These are phyloP conservation scores for Neurospora sp. DNA, from an alignment of 2,329 filamentous ascomycete genomes.

Conservation along the genomic window DNA sequence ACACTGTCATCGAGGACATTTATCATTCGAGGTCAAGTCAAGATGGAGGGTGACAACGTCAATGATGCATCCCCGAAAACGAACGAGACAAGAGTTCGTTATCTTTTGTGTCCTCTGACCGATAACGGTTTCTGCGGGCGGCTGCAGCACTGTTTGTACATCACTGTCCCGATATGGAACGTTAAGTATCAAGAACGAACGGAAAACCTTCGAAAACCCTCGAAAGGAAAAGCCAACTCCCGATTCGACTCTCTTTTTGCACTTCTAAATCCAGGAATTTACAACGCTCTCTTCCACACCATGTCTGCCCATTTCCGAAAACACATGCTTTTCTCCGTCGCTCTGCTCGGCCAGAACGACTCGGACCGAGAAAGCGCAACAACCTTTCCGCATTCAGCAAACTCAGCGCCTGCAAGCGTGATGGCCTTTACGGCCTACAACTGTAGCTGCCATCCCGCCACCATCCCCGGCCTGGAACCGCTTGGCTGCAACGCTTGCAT, in stretches of 20 bases:
- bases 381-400: neutral
- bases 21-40: neutral
- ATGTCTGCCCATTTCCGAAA: neutral
- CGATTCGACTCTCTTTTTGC: neutral
- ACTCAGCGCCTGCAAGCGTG: neutral
- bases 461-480: neutral
- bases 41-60: neutral
- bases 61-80: neutral
- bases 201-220: neutral
- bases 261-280: neutral
- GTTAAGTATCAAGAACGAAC: neutral
- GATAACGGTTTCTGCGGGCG: neutral
- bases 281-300: neutral
- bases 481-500: neutral
- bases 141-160: neutral
- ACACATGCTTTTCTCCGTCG: neutral
- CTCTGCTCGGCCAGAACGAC: neutral
- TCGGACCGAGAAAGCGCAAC: neutral
- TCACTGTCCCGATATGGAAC: neutral
- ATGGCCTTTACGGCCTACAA: neutral
- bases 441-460: neutral
- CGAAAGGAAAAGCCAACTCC: neutral
- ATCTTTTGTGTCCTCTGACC: neutral
- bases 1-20: neutral
- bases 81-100: neutral